phyloP scores from a whole-genome alignment of 179 eudicot species.

The Corrigiola litoralis region DNA sequence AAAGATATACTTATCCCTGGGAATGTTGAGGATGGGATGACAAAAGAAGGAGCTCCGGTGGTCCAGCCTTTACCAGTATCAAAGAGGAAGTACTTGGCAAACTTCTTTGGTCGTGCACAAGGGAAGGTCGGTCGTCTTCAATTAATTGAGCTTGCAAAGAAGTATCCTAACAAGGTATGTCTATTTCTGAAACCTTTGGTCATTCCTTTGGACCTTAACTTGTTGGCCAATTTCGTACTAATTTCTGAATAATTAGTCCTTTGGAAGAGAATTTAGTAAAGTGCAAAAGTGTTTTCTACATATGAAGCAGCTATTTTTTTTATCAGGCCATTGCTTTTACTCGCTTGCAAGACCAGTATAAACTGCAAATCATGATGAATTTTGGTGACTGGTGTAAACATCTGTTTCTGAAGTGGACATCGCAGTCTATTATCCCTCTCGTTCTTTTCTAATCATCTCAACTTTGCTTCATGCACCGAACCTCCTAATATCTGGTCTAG shows the following conservation, averaged over 20 bases:
- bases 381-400: too few relatives aligned
- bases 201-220: neutral
- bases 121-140: constrained; percentile 80
- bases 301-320: neutral
- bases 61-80: constrained; percentile 77
- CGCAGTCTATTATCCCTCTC: too few relatives aligned
- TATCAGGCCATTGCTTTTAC: neutral
- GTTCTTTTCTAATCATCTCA: too few relatives aligned
- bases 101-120: constrained; percentile 84
- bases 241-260: too few relatives aligned
- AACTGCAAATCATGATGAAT: too few relatives aligned
- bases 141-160: constrained; percentile 72
- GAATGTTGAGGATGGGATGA: constrained; percentile 91
- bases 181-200: constrained; percentile 1
- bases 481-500: too few relatives aligned
- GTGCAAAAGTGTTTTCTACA: neutral
- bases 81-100: constrained; percentile 74
- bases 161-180: constrained; percentile 71
- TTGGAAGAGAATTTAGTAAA: too few relatives aligned
- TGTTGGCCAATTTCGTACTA: neutral
- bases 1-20: constrained; percentile 94
- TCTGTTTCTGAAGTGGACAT: too few relatives aligned
- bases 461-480: too few relatives aligned
- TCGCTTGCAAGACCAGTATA: too few relatives aligned
- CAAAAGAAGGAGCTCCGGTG: constrained; percentile 41